Evolutionary conservation across 2,329 filamentous ascomycete genomes (phyloP), one percentile per base, ranked within the genome.

Genomic region (Fusarium sp.): DNA sequence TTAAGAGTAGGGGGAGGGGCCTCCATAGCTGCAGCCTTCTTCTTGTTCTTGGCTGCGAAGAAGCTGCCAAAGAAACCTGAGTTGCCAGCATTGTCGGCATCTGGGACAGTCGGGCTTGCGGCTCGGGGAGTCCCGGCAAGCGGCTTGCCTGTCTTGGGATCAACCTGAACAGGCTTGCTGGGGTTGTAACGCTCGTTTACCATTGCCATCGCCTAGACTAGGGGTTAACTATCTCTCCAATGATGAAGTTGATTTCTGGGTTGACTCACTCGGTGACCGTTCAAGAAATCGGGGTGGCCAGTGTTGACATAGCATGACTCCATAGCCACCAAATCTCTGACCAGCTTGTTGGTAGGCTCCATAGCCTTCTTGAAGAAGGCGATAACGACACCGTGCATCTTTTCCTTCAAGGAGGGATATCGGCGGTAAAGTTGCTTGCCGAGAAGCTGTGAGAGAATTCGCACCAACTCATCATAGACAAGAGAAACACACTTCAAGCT

Each of bases 21-120:
- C 79, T 99, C 96, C 96, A 99, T 99, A 47, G 95, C 94, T n/a
- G 96, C 96, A 83, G 97, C 97, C 91, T 97, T 98, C 88, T 99
- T 99, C 90, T 98, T 99, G 84, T 98, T 99, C 88, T 98, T 99
- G 77, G 93, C 94, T 12, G 96, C 93, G 78, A 97, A 99, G 88
- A 99, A 99, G 76, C 93, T 97, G 73, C 96, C 96, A 75, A 99
- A 99, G 87, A 99, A 99, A 37, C 95, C 94, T 63, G 86, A 84
- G 77, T 92, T 92, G 55, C 80, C 79, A 65, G 79, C 80, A 30
- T 81, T 82, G 44, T 83, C 81, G 41, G 77, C 72, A 42, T 89
- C 82, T 51, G 81, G 77, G 55, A 93, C 83, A 38, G 90, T 91
- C 9, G 93, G 96, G 77, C 91, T 97, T 57, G 87, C 87, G 42